Evolutionary conservation across 176 grass and related monocot species (phyloP).

Genomic region (Zizania latifolia): DNA sequence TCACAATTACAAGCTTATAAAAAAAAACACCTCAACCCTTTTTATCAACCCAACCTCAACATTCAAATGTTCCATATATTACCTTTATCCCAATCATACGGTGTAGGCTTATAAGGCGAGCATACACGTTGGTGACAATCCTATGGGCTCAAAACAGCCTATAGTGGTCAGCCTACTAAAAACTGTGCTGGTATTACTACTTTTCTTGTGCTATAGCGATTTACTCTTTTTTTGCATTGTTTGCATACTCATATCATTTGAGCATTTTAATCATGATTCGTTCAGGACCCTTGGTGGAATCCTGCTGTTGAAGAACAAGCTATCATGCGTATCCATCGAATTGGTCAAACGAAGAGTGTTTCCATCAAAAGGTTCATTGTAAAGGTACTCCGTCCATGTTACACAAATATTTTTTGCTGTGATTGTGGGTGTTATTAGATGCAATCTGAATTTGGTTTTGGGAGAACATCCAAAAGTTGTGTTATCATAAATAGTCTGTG

Average conservation of each 20-base stretch:
- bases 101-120: not conserved
- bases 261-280: not conserved
- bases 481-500: too few species aligned
- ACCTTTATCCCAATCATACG: not conserved
- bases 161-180: not conserved
- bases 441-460: not conserved
- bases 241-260: not conserved
- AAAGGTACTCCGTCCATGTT: too few species aligned
- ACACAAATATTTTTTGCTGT: too few species aligned
- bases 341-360: slow-evolving; percentile 77
- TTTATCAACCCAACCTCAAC: too few species aligned
- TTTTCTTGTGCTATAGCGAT: not conserved
- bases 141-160: not conserved
- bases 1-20: too few species aligned
- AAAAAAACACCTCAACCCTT: too few species aligned
- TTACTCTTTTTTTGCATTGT: not conserved
- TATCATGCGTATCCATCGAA: slow-evolving; percentile 89
- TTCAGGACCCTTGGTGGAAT: slow-evolving; percentile 97
- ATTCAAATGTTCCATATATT: not conserved
- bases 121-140: not conserved
- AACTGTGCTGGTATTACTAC: too few species aligned
- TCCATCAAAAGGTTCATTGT: slow-evolving; percentile 90
- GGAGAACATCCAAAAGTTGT: not conserved
- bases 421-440: not conserved
- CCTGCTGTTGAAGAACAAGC: slow-evolving; percentile 95